Percentiles rank a stretch among this genome's conserved stretches.
These are phyloP conservation scores for Auriscalpium microsporum DNA, from an alignment of 768 basidiomycete genomes.

Conservation along the genomic window DNA sequence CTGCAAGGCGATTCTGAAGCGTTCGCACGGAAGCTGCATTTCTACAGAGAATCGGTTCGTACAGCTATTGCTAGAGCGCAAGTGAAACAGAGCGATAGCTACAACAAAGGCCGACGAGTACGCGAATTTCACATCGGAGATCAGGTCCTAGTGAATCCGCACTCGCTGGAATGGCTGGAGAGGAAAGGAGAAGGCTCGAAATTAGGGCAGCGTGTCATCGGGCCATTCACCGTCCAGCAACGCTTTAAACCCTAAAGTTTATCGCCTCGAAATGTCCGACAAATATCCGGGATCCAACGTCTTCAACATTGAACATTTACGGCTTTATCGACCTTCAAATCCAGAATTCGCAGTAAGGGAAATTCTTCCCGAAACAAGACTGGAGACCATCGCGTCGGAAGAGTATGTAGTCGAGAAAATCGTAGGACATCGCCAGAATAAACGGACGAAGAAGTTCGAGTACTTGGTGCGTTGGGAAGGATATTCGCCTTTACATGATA, in stretches of 20 bases:
- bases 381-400: not conserved
- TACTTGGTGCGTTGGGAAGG: slow-evolving; percentile 11
- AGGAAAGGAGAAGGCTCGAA: slow-evolving; percentile 17
- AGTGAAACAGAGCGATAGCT: slow-evolving; percentile 2
- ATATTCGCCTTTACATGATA: slow-evolving; percentile 6
- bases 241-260: slow-evolving; percentile 17
- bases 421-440: not conserved
- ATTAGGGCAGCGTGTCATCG: slow-evolving; percentile 11
- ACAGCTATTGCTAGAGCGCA: slow-evolving; percentile 12
- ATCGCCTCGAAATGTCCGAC: slow-evolving; percentile 12
- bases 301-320: slow-evolving; percentile 18
- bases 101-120: slow-evolving; percentile 11
- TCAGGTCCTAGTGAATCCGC: slow-evolving; percentile 16
- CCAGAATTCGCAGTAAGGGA: slow-evolving; percentile 5
- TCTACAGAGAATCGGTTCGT: slow-evolving; percentile 1
- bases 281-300: slow-evolving; percentile 17
- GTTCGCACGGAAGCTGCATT: not conserved
- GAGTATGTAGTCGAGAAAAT: slow-evolving; percentile 3
- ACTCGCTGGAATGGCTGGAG: slow-evolving; percentile 11
- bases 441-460: not conserved
- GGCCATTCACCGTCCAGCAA: slow-evolving; percentile 18
- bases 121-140: slow-evolving; percentile 16
- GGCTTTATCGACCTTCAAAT: slow-evolving; percentile 14
- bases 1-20: not conserved
- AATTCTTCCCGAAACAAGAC: not conserved